A percentile compares a stretch with the other conserved stretches of the same genome.
phyloP scores from a whole-genome alignment of 306 rosid genomes.

The peach (Prunus persica) region Prunus_persica_NCBIv2 NC_034009.1:4011501-4012000 shows the following conservation, averaged over 20 bases:
- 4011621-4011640: background rate
- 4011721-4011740: constrained; percentile 1
- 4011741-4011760: background rate
- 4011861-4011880: constrained; percentile 96
- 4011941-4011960: constrained; percentile 86
- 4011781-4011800: background rate
- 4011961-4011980: constrained; percentile 87
- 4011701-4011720: background rate
- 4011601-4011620: background rate
- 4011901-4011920: constrained; percentile 90
- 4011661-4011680: background rate
- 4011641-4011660: background rate
- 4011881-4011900: constrained; percentile 88
- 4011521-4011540: background rate
- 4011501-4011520: background rate
- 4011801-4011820: constrained; percentile 79
- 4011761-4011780: background rate
- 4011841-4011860: constrained; percentile 96
- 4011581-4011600: background rate
- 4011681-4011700: background rate
- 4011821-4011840: constrained; percentile 85
- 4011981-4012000: background rate
- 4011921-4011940: constrained; percentile 96
- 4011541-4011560: background rate
- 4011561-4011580: background rate